Percentiles rank a stretch among this genome's conserved stretches.
Evolutionary conservation across 495 filamentous ascomycete genomes (phyloP).

Genomic region (Aspergillus sparsus): DNA sequence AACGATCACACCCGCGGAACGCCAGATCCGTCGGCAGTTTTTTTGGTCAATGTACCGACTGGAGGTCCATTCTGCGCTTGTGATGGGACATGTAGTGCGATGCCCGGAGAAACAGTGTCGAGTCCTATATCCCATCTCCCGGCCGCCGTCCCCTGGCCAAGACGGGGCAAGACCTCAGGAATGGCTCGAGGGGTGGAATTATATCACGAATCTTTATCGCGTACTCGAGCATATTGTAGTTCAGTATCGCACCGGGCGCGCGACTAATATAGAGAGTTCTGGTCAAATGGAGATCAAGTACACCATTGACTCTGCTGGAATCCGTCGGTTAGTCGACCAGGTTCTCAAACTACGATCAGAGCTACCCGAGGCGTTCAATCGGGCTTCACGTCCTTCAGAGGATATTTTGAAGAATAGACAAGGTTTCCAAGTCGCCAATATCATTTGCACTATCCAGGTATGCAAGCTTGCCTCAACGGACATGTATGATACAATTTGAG

Average conservation of each 20-base stretch:
- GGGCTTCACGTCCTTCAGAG: background rate
- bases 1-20: background rate
- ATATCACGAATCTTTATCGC: slow-evolving; percentile 5
- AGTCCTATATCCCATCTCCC: slow-evolving; percentile 5
- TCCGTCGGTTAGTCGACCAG: slow-evolving; percentile 3
- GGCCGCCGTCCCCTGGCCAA: background rate
- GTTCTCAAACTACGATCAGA: background rate
- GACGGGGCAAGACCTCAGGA: background rate
- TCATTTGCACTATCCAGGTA: slow-evolving; percentile 14
- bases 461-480: background rate
- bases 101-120: background rate
- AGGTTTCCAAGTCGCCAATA: slow-evolving; percentile 12
- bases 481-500: too few species aligned
- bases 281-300: background rate
- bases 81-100: slow-evolving; percentile 4
- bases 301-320: slow-evolving; percentile 4
- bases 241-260: background rate
- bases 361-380: background rate
- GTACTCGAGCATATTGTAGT: slow-evolving; percentile 10
- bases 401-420: slow-evolving; percentile 6
- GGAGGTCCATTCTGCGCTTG: slow-evolving; percentile 11
- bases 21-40: slow-evolving; percentile 5
- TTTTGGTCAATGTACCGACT: slow-evolving; percentile 14
- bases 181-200: slow-evolving; percentile 10
- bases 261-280: background rate